phyloP scores from a whole-genome alignment of 768 basidiomycete genomes.

The Lyophyllum atratum region DNA sequence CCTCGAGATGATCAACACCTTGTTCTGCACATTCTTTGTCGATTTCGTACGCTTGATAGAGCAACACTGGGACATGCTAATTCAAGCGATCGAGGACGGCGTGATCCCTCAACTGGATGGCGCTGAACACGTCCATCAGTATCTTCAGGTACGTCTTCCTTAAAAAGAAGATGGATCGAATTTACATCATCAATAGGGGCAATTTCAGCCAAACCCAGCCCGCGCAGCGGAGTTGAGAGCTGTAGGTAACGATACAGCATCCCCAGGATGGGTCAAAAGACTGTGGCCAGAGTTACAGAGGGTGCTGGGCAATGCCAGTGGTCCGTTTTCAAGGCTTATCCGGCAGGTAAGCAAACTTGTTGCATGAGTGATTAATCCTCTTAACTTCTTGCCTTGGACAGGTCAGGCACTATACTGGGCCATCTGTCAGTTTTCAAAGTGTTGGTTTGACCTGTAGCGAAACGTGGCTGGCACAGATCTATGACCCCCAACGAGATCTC shows the following conservation, averaged over 20 bases:
- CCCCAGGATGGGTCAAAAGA: conserved; percentile 6
- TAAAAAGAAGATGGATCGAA: background rate
- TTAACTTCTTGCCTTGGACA: background rate
- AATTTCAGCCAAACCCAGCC: conserved; percentile 4
- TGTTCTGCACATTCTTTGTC: conserved; percentile 8
- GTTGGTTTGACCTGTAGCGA: conserved; percentile 1
- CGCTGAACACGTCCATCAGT: background rate
- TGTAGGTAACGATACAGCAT: background rate
- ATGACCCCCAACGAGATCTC: conserved; percentile 2
- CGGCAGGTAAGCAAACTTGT: conserved; percentile 1
- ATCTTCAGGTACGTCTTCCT: conserved; percentile 2
- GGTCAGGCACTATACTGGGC: conserved; percentile 6
- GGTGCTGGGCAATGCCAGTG: conserved; percentile 6
- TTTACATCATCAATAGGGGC: background rate
- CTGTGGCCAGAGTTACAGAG: conserved; percentile 5
- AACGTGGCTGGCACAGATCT: conserved; percentile 1
- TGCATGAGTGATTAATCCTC: background rate
- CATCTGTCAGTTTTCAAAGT: conserved; percentile 1
- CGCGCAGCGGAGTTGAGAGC: conserved; percentile 5
- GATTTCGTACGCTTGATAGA: conserved; percentile 11
- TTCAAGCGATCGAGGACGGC: conserved; percentile 6
- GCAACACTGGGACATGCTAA: conserved; percentile 5
- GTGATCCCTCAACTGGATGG: conserved; percentile 5
- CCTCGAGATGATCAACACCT: conserved; percentile 3
- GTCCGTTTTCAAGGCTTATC: conserved; percentile 3